Evolutionary conservation across 1,284 basidiomycete genomes (phyloP).

Genomic region (Heterobasidion parviporum): DNA sequence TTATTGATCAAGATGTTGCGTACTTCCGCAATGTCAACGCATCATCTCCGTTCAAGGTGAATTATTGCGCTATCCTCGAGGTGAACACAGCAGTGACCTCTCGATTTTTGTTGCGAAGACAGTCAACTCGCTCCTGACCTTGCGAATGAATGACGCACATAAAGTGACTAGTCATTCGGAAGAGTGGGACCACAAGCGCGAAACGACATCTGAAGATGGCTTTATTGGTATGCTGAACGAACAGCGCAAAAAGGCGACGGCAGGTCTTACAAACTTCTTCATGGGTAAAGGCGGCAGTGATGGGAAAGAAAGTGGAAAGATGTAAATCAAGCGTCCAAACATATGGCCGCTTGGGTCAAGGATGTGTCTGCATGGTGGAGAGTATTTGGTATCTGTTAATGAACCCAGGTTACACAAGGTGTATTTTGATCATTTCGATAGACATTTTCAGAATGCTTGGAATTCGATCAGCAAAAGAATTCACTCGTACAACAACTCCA

Average conservation of each 20-base stretch:
- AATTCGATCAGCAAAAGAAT: too few species aligned
- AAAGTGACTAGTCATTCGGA: conserved; percentile 35
- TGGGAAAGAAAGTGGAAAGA: background rate
- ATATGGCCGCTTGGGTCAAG: too few species aligned
- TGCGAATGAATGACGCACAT: conserved; percentile 30
- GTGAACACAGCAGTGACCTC: background rate
- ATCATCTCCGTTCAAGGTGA: conserved; percentile 33
- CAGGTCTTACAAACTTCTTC: conserved; percentile 27
- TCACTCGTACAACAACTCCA: too few species aligned
- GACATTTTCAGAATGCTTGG: too few species aligned
- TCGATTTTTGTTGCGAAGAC: conserved; percentile 17
- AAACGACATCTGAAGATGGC: conserved; percentile 32
- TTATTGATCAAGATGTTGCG: conserved; percentile 42
- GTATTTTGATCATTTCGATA: too few species aligned
- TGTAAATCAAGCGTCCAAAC: background rate
- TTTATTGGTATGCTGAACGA: conserved; percentile 41
- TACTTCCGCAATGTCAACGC: conserved; percentile 32
- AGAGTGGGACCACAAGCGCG: conserved; percentile 40
- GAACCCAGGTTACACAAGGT: too few species aligned
- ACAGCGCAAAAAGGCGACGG: conserved; percentile 36
- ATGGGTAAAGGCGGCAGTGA: conserved; percentile 3
- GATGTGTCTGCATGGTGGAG: too few species aligned
- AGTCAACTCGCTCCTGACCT: conserved; percentile 37
- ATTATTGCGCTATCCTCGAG: background rate
- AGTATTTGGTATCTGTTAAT: too few species aligned